Conservation (phyloP, 306 rosid genomes). For the Argentina anserina region DNA sequence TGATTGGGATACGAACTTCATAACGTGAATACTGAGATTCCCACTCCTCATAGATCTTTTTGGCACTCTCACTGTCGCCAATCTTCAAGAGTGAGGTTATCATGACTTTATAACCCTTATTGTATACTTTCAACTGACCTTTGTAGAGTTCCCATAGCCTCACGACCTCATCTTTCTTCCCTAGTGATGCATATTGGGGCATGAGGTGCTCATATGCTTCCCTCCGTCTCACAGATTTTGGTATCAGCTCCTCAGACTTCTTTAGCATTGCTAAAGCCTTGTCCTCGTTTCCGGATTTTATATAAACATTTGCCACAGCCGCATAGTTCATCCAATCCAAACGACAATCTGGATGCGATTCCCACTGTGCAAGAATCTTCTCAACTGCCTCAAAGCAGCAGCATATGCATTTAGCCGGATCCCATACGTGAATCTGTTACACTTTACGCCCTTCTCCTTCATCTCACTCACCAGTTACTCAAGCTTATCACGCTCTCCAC, state of each 20-base stretch:
- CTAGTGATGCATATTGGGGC: constrained; percentile 25
- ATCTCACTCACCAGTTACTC: constrained; percentile 23
- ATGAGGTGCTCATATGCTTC: constrained; percentile 13
- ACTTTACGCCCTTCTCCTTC: constrained; percentile 20
- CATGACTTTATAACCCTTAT: constrained; percentile 11
- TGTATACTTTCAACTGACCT: constrained; percentile 6
- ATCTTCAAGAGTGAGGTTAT: constrained; percentile 18
- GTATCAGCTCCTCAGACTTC: constrained; percentile 21
- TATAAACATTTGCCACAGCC: constrained; percentile 20
- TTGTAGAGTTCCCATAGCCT: constrained; percentile 27
- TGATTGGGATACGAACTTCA: constrained; percentile 24
- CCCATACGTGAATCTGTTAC: constrained; percentile 13
- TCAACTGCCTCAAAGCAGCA: constrained; percentile 17
- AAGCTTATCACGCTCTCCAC: constrained; percentile 22
- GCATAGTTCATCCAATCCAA: constrained; percentile 14
- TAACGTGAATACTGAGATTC: constrained; percentile 15
- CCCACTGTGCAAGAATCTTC: constrained; percentile 7
- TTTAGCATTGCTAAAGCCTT: constrained; percentile 25
- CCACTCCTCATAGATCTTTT: constrained; percentile 33
- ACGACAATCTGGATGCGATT: background rate
- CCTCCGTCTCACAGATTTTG: constrained; percentile 1
- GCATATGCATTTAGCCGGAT: constrained; percentile 24
- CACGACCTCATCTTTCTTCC: constrained; percentile 26
- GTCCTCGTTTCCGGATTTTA: constrained; percentile 15
- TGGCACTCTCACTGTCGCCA: constrained; percentile 29